A percentile compares a stretch with the other conserved stretches of the same genome.
These are phyloP conservation scores for Fusarium pininemorale DNA, from an alignment of 2,329 filamentous ascomycete genomes.

Conservation along the genomic window DNA sequence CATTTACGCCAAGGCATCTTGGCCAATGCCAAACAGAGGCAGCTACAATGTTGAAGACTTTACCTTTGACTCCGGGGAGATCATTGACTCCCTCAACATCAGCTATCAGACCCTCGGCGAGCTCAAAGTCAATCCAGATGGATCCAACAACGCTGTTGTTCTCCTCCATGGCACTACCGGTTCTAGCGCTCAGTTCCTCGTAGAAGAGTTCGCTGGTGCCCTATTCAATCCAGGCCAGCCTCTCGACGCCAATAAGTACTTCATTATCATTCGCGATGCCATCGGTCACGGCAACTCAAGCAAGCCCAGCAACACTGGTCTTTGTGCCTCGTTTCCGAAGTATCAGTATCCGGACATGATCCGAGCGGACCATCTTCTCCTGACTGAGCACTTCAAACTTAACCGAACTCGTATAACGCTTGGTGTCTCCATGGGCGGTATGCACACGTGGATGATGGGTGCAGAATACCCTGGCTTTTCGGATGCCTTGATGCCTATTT, in stretches of 20 bases:
- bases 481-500: slow-evolving; percentile 21
- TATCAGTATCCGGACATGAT: slow-evolving; percentile 22
- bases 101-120: slow-evolving; percentile 25
- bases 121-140: slow-evolving; percentile 9
- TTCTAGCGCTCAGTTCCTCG: background rate
- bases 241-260: slow-evolving; percentile 10
- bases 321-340: slow-evolving; percentile 6
- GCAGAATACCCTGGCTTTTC: background rate
- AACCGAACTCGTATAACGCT: slow-evolving; percentile 1
- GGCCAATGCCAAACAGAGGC: background rate
- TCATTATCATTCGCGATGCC: slow-evolving; percentile 23
- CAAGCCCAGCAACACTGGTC: slow-evolving; percentile 10
- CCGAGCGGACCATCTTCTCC: background rate
- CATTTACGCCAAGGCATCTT: accelerated
- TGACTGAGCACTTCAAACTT: slow-evolving; percentile 12
- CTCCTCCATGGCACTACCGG: slow-evolving; percentile 11
- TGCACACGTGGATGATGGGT: slow-evolving; percentile 28
- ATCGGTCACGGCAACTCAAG: slow-evolving; percentile 27
- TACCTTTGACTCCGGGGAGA: slow-evolving; percentile 8
- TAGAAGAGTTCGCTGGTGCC: slow-evolving; percentile 3
- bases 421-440: slow-evolving; percentile 25
- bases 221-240: slow-evolving; percentile 15
- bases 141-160: slow-evolving; percentile 17
- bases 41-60: slow-evolving; percentile 1
- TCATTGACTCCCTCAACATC: background rate